A percentile compares a stretch with the other conserved stretches of the same genome.
Conservation (phyloP, 768 basidiomycete species). For the Mrakia blollopis region DNA sequence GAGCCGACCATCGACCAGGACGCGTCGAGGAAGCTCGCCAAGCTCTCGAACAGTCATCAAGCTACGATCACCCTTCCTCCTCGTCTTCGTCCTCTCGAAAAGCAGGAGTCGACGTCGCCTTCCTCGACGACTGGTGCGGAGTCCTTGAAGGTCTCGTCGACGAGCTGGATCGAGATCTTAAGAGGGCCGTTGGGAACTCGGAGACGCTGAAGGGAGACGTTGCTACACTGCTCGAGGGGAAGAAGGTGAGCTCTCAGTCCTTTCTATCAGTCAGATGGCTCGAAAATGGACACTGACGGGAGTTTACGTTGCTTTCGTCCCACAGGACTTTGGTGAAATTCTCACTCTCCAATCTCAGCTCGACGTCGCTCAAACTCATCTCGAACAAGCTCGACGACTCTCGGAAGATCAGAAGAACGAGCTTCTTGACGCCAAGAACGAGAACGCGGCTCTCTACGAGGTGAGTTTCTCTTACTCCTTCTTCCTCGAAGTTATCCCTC, state of each 20-base stretch:
- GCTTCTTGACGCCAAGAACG: constrained; percentile 31
- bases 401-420: constrained; percentile 22
- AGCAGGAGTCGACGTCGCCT: constrained; percentile 25
- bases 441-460: constrained; percentile 31
- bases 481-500: too few relatives aligned
- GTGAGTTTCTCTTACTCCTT: background rate
- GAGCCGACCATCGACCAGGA: constrained; percentile 1
- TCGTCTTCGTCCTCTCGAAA: constrained; percentile 10
- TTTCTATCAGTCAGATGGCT: background rate
- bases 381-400: constrained; percentile 18
- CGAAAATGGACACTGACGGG: background rate
- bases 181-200: constrained; percentile 1
- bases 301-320: background rate
- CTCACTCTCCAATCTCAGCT: constrained; percentile 13
- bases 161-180: constrained; percentile 21
- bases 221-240: background rate
- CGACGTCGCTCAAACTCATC: constrained; percentile 13
- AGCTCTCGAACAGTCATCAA: background rate
- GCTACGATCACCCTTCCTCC: background rate
- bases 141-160: constrained; percentile 23
- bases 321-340: constrained; percentile 1
- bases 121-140: constrained; percentile 28
- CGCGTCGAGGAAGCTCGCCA: constrained; percentile 11
- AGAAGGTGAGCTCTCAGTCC: constrained; percentile 1
- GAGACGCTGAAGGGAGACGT: constrained; percentile 14